A percentile compares a stretch with the other conserved stretches of the same genome.
Evolutionary conservation across 2,329 filamentous ascomycete species (phyloP).

Genomic region (Ceratocystis cubensis): DNA sequence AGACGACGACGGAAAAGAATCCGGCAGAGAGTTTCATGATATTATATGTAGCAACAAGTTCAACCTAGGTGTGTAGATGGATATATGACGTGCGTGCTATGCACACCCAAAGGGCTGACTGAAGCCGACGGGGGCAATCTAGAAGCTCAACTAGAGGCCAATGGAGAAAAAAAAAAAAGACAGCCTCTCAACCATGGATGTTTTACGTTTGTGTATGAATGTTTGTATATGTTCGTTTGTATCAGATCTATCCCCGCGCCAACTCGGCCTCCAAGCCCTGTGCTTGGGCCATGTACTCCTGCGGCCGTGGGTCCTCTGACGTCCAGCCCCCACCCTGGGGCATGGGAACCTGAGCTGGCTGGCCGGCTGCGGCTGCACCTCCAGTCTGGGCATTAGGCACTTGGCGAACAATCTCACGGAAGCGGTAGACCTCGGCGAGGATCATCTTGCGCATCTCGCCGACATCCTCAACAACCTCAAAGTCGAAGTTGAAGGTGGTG

Average conservation of each 20-base stretch:
- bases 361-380: constrained; percentile 26
- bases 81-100: not conserved
- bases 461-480: constrained; percentile 94
- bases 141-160: not conserved
- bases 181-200: not conserved
- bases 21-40: not conserved
- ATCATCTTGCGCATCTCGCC: constrained; percentile 95
- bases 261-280: constrained; percentile 47
- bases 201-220: no score
- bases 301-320: constrained; percentile 46
- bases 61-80: not conserved
- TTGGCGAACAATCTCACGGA: constrained; percentile 53
- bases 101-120: not conserved
- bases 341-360: constrained; percentile 39
- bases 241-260: constrained; percentile 26
- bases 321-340: constrained; percentile 43
- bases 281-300: constrained; percentile 41
- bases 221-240: no score
- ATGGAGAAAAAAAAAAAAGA: not conserved
- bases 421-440: constrained; percentile 79
- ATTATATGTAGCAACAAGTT: not conserved
- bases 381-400: constrained; percentile 32
- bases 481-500: constrained; percentile 93
- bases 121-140: not conserved
- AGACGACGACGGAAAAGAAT: not conserved